Conservation (phyloP, 2,329 filamentous ascomycete genomes). For the Aspergillus novofumigatus region DNA sequence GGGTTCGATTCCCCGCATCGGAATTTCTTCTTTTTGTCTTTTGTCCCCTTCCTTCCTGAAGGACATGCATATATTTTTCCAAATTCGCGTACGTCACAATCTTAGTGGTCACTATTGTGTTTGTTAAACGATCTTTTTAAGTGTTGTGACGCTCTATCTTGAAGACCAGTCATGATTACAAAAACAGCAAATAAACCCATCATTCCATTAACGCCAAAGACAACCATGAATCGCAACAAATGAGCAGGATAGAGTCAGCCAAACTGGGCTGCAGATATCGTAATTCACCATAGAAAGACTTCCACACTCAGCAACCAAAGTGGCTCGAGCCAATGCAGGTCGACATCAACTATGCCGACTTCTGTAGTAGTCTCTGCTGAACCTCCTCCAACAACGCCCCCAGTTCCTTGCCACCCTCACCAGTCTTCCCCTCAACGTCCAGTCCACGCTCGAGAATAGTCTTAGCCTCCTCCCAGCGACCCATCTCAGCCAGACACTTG, state of each 20-base stretch:
- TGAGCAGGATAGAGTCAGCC: neutral
- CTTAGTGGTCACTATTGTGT: neutral
- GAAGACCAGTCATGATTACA: neutral
- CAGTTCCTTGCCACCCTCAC: constrained; percentile 48
- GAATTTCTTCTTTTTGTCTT: constrained; percentile 3
- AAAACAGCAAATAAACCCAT: neutral
- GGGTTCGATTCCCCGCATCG: constrained; percentile 24
- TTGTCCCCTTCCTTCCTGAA: no score
- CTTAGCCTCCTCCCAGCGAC: constrained; percentile 72
- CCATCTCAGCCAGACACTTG: constrained; percentile 87
- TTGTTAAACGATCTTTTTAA: neutral
- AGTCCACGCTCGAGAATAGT: constrained; percentile 73
- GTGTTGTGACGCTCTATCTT: neutral
- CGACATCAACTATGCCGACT: constrained; percentile 5
- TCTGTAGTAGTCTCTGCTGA: constrained; percentile 61
- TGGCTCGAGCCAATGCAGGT: neutral
- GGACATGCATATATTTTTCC: no score
- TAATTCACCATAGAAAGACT: neutral
- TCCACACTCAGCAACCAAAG: neutral
- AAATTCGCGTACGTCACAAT: no score
- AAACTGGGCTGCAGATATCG: neutral
- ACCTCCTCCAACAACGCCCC: constrained; percentile 60
- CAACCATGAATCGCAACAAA: neutral
- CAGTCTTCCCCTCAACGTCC: constrained; percentile 69
- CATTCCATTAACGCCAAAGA: neutral